These are phyloP conservation scores for Chaetothyriales sp. DNA, from an alignment of 2,329 filamentous ascomycete species.

Conservation along the genomic window DNA sequence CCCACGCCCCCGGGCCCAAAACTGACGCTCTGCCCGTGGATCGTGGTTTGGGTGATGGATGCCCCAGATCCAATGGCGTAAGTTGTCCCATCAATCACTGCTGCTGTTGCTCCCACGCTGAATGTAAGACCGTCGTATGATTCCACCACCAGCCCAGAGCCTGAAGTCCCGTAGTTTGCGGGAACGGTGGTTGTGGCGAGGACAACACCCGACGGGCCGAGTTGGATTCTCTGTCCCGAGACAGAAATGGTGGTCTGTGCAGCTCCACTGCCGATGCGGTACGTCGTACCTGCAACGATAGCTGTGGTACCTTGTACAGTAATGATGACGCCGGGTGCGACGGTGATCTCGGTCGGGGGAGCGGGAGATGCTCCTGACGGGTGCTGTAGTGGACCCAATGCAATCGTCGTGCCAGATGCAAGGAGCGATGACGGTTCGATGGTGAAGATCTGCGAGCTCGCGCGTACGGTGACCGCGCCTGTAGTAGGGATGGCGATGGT, in stretches of 20 bases:
- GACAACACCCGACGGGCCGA: slow-evolving; percentile 17
- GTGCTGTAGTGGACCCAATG: slow-evolving; percentile 4
- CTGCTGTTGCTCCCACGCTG: slow-evolving; percentile 16
- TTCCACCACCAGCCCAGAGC: slow-evolving; percentile 7
- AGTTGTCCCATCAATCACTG: slow-evolving; percentile 36
- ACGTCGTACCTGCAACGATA: slow-evolving; percentile 18
- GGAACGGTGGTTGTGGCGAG: slow-evolving; percentile 17
- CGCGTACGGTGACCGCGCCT: slow-evolving; percentile 6
- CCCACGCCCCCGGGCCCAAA: slow-evolving; percentile 39
- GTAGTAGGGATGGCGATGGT: slow-evolving; percentile 13
- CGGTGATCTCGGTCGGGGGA: slow-evolving; percentile 6
- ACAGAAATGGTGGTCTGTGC: slow-evolving; percentile 14
- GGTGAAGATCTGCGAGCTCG: background rate
- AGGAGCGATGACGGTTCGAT: slow-evolving; percentile 9
- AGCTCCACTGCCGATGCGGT: slow-evolving; percentile 16
- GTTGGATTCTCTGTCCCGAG: slow-evolving; percentile 15
- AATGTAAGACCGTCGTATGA: slow-evolving; percentile 16
- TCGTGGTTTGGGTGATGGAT: slow-evolving; percentile 29
- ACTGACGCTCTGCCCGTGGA: slow-evolving; percentile 39
- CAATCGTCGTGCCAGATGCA: slow-evolving; percentile 11
- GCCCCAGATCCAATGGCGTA: slow-evolving; percentile 39
- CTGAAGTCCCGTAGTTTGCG: slow-evolving; percentile 3
- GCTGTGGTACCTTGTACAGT: slow-evolving; percentile 18
- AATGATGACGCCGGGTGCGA: slow-evolving; percentile 11
- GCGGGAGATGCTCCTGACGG: background rate